Evolutionary conservation across 192 early-diverging fungal species (phyloP), one percentile per base, ranked within the genome.

Genomic region (Tieghemiomyces parasiticus): DNA sequence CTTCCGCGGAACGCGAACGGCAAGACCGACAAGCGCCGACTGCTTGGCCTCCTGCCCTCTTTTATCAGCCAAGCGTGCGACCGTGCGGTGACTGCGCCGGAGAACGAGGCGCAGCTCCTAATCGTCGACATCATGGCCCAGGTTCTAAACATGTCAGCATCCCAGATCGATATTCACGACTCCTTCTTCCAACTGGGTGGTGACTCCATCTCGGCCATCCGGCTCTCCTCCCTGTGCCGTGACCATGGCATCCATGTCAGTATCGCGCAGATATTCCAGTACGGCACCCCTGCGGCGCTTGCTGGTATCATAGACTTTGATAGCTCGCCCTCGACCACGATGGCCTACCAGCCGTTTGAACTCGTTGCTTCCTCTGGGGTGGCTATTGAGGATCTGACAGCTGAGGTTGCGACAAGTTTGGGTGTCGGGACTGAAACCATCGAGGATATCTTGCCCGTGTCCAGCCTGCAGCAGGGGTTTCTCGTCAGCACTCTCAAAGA

Each of bases 161-260:
- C n/a, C 28, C 16, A 6, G 3, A 32, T 54, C 32, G 19, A 28
- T 0, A 25, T 30, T 19, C 19, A 10, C 0, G n/a, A 25, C 2
- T 54, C 52, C 1, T 54, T 54, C 19, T 54, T 54, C 28, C 52
- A 29, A 3, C 52, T 54, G 22, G 52, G 52, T 32, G 52, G 52
- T 9, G 52, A 54, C 32, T 54, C 52, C 28, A 54, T 54, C 10
- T 28, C 52, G 0, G 52, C 52, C 28, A 54, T 54, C 20, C 52
- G 52, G 28, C 32, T 54, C 10, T 25, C 52, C 19, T 12, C 29
- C 10, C 19, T n/a, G 32, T 54, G 52, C 20, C 26, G 32, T 20
- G 20, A 54, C 8, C 52, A 29, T 9, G 29, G 29, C 19, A 8
- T 54, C 1, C 28, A 25, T 0, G 52, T 54, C 8, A 54, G 6